These are phyloP conservation scores for Adenanthera pavonina DNA, from an alignment of 306 rosid species.

Conservation along the genomic window DNA sequence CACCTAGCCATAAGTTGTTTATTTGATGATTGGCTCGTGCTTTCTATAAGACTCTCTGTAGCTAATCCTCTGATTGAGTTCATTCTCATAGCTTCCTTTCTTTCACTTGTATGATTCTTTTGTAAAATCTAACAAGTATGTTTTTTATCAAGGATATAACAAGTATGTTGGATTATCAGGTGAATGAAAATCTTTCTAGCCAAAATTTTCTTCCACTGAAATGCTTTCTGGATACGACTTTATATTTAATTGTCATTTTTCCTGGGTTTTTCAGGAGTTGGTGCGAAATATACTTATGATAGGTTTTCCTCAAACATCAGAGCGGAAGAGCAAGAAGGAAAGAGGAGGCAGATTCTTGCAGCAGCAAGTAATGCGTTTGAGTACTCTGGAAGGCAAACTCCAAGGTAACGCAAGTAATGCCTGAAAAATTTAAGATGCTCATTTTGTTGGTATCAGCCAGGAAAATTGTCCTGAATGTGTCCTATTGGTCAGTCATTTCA, in stretches of 20 bases:
- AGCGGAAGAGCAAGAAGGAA: constrained; percentile 91
- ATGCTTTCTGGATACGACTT: constrained; percentile 14
- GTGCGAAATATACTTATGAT: constrained; percentile 81
- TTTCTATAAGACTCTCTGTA: background rate
- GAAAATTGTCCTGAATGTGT: no score
- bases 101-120: constrained; percentile 8
- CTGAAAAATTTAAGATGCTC: background rate
- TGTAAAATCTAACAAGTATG: background rate
- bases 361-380: constrained; percentile 82
- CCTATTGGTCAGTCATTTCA: no score
- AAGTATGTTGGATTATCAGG: constrained; percentile 67
- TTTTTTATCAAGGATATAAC: no score
- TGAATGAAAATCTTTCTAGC: constrained; percentile 43
- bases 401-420: constrained; percentile 64
- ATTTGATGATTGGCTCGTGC: constrained; percentile 32
- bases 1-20: background rate
- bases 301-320: constrained; percentile 83
- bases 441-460: no score
- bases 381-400: constrained; percentile 73
- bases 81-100: constrained; percentile 31
- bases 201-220: constrained; percentile 14
- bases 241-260: constrained; percentile 17
- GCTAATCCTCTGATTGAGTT: background rate
- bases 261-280: constrained; percentile 60
- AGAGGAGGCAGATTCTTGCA: constrained; percentile 87